Base-by-base conservation (phyloP, 352 stramenopile species). In the Paralagenidium karlingii region DNA sequence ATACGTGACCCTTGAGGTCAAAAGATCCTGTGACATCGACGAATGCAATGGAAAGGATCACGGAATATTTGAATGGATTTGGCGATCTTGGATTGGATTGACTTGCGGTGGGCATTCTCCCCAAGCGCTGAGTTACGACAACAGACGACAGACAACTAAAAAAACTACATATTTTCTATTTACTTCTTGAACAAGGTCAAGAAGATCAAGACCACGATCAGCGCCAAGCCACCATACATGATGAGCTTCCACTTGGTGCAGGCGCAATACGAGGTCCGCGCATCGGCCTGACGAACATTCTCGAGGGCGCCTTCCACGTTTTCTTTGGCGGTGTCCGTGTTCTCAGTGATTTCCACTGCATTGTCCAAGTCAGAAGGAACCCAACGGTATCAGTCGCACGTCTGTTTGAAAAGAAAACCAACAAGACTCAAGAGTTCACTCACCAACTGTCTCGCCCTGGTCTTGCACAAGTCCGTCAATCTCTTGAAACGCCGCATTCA, bases 401-500 rank as follows among this genome's bases (percentile, higher is more conserved):
- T n/a, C n/a, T n/a, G n/a, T n/a, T n/a, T n/a, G n/a, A n/a, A n/a
- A n/a, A n/a, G n/a, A 11, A 22, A 13, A 41, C 1, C 38, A 10
- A 19, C n/a, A 19, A 44, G 34, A 41, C n/a, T 12, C 38, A 13
- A 31, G 5, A 21, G 22, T 24, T n/a, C 16, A 59, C 62, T 42
- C 44, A 79, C 65, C 43, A 22, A 91, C 55, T 24, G 55, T 59
- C 46, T 91, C 78, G 40, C 68, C 69, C 53, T 91, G 78, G 42
- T 89, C 78, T 40, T 87, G 56, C n/a, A 91, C 53, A 10, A 91
- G 63, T 5, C 63, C 75, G 30, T 89, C 78, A 24, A 91, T 82
- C 60, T 91, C 78, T 28, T 79, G 54, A 50, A 87, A 91, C 10
- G 78, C 75, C 5, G 78, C 75, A 34, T 91, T 91, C 18, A 91